Base-by-base conservation (phyloP, 257 asterid genomes). In the Primulina huaijiensis region DNA sequence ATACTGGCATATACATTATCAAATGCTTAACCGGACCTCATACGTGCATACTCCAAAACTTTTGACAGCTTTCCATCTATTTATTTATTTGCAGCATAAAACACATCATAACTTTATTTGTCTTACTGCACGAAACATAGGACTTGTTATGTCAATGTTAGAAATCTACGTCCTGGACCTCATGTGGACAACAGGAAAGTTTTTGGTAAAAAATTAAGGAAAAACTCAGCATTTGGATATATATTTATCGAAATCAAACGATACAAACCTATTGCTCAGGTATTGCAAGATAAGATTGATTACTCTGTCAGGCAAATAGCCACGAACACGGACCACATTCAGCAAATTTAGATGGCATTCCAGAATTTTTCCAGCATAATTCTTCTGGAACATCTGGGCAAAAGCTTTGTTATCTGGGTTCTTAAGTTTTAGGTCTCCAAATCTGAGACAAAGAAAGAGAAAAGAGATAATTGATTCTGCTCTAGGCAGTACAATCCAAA, bases 371-470 rank as follows among this genome's bases (percentile, higher is more conserved):
- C 96, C 99, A 4, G 99, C 98, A 68, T 88, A 94, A 72, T 83
- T 90, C 86, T 91, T 89, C 86, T 94, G 99, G 79, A 94, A 94
- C 90, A 91, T 84, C 81, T 94, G 98, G 19, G 98, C 99, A 84
- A 94, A 94, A 38, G 87, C 94, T 80, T 83, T 91, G 78, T 89
- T 89, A 60, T 94, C 97, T 50, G 96, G 99, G 76, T 89, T 94
- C 79, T 94, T 95, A 79, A 91, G 92, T 78, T 94, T 89, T 72
- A 85, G 70, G 71, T 94, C 99, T 71, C 99, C 99, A 85, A 94
- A 94, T 68, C 99, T 94, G 79, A 29, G 64, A 69, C 62, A 72
- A 53, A 72, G 43, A 53, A 79, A 21, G 46, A 52, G 65, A 78
- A 35, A 58, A 33, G 19, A 40, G 65, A 53, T 1, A 50, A 43